A percentile compares a stretch with the other conserved stretches of the same genome.
phyloP scores from a whole-genome alignment of 75 land plant genomes.

The Picea sitchensis region DNA sequence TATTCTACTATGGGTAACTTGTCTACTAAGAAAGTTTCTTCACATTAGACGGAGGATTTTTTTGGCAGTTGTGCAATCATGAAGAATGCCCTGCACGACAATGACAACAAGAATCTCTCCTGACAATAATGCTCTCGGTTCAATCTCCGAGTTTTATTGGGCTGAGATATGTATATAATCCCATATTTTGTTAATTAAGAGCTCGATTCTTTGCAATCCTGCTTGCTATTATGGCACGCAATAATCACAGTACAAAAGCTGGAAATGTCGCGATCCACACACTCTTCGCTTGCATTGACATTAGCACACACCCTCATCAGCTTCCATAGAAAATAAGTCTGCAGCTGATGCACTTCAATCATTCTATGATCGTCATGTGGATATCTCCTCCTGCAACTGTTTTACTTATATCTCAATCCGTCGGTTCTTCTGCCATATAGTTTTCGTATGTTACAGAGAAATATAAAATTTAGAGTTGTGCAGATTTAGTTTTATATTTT shows the following conservation, averaged over 20 bases:
- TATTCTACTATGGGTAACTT: slow-evolving; percentile 7
- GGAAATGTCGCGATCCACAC: slow-evolving; percentile 3
- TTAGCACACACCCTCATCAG: not conserved
- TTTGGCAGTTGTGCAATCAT: not conserved
- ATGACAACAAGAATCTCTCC: slow-evolving; percentile 2
- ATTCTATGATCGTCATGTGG: not conserved
- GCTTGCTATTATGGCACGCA: not conserved
- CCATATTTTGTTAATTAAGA: not conserved
- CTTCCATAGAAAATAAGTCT: slow-evolving; percentile 6
- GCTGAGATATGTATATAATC: not conserved
- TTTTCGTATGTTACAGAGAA: not conserved
- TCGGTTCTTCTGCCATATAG: too few relatives aligned
- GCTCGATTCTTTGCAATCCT: not conserved
- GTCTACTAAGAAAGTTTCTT: not conserved
- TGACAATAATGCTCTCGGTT: not conserved
- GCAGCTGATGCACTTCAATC: slow-evolving; percentile 8
- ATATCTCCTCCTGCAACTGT: not conserved
- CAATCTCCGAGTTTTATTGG: not conserved
- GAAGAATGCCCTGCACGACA: not conserved
- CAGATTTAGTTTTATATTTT: not conserved
- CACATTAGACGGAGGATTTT: not conserved
- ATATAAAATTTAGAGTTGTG: not conserved
- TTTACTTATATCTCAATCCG: not conserved
- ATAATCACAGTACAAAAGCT: not conserved
- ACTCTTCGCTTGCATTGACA: not conserved